Evolutionary conservation across 73 alveolate genomes (phyloP), one percentile per base, ranked within the genome.

Genomic region (Breviolum minutum): DNA sequence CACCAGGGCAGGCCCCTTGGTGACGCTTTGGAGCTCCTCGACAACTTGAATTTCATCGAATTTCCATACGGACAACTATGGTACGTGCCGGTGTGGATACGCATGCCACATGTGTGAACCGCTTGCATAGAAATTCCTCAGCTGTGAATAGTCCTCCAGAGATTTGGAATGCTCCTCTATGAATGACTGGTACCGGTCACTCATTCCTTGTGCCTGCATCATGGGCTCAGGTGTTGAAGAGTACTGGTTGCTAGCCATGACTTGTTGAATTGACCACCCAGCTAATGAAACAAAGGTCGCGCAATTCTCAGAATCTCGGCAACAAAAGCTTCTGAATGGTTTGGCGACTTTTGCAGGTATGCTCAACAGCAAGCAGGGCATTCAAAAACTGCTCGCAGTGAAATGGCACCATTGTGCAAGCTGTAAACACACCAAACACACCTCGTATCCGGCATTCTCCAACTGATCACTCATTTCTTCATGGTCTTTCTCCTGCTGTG

Each of bases 401-500:
- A 40, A 4, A n/a, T 77, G 8, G 27, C 10, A 30, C 61, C 61
- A 62, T 85, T 19, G 0, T 17, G 62, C 22, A 85, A 6, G 40
- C 3, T 26, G n/a, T 30, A 11, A 22, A 87, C 61, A 69, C 77
- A 63, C 82, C 24, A 73, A 26, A 27, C n/a, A 22, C 16, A 80
- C 98, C 98, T 92, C 98, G 26, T 74, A 27, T n/a, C 98, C 98
- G 48, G 98, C 98, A 16, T 92, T 92, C 29, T 92, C 98, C 82
- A 92, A 64, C 81, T 92, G 98, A 81, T 92, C 98, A 68, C 76
- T 73, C 98, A 92, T 92, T 77, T 92, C 98, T 29, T 92, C 98
- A 7, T 81, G 86, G 66, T 92, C 98, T 32, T 92, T 92, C 32
- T 92, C 98, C 98, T 92, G 74, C 98, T 92, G 74, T 12, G 63